phyloP scores from a whole-genome alignment of 2,329 filamentous ascomycete genomes.

The Xylariaceae sp. region DNA sequence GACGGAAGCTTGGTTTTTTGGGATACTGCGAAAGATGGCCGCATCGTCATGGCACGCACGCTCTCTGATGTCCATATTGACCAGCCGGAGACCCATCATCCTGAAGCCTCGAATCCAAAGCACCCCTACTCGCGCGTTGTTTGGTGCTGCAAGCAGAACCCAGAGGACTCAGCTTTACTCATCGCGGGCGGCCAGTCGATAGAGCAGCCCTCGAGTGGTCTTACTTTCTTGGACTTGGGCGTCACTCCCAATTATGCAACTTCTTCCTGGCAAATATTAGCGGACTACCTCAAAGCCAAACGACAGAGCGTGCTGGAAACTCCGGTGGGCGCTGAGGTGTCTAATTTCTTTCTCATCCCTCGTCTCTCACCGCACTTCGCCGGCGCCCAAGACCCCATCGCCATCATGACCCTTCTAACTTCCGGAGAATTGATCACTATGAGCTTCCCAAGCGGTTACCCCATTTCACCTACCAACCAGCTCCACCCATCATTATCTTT shows the following conservation, averaged over 20 bases:
- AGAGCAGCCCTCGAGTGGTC: constrained; percentile 64
- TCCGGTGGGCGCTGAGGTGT: constrained; percentile 71
- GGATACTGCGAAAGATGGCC: constrained; percentile 79
- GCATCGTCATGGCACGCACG: constrained; percentile 77
- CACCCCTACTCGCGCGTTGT: constrained; percentile 74
- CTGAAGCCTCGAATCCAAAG: constrained; percentile 54
- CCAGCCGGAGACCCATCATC: constrained; percentile 48
- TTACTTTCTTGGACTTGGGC: constrained; percentile 89
- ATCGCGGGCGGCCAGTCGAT: constrained; percentile 75
- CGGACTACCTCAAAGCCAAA: constrained; percentile 76
- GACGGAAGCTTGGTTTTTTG: constrained; percentile 91
- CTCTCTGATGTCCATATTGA: constrained; percentile 71
- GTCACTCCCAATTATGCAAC: constrained; percentile 87
- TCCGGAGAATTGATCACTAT: constrained; percentile 88
- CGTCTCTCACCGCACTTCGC: constrained; percentile 79
- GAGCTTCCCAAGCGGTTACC: constrained; percentile 87
- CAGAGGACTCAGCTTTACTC: constrained; percentile 86
- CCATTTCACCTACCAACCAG: constrained; percentile 89
- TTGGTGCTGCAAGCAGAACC: constrained; percentile 93
- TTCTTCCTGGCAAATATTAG: constrained; percentile 79
- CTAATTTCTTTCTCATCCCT: constrained; percentile 80
- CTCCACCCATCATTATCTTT: constrained; percentile 83
- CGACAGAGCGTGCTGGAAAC: constrained; percentile 66
- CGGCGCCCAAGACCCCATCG: constrained; percentile 86
- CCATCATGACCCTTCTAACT: constrained; percentile 70